Percentiles rank a stretch among this genome's conserved stretches.
Conservation (phyloP, 1,139 yeast genomes). For the Wickerhamomyces sp. region DNA sequence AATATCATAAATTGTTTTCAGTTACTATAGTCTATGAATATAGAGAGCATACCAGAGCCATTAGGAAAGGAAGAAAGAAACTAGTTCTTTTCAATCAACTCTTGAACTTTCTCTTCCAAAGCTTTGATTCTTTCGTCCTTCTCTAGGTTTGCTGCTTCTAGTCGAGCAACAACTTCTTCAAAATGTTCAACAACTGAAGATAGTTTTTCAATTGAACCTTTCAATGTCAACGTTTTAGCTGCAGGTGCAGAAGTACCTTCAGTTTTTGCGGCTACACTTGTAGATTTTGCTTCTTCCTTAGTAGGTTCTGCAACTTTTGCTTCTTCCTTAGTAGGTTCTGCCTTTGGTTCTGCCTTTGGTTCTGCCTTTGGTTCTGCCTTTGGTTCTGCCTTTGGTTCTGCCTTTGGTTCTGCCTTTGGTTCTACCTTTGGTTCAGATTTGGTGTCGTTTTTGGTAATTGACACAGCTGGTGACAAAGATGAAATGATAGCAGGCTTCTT, state of each 20-base stretch:
- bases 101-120: conserved; percentile 40
- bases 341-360: conserved; percentile 10
- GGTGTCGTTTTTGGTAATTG: conserved; percentile 8
- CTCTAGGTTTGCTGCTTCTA: conserved; percentile 50
- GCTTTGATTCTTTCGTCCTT: conserved; percentile 55
- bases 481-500: conserved; percentile 12
- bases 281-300: conserved; percentile 11
- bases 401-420: conserved; percentile 12
- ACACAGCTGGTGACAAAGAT: conserved; percentile 4
- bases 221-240: conserved; percentile 49
- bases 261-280: conserved; percentile 16
- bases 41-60: not conserved
- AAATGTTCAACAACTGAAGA: conserved; percentile 51
- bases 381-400: conserved; percentile 10
- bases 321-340: conserved; percentile 15
- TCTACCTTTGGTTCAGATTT: conserved; percentile 11
- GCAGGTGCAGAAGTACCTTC: conserved; percentile 19
- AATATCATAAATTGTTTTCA: not conserved
- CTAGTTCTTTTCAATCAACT: conserved; percentile 26
- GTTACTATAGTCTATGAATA: not conserved
- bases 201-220: conserved; percentile 64
- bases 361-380: conserved; percentile 14
- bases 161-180: conserved; percentile 48
- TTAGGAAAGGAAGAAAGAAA: not conserved
- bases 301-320: conserved; percentile 6